Percentiles rank a stretch among this genome's conserved stretches.
Conservation (phyloP, 768 basidiomycete species). For the Lactarius tabidus region DNA sequence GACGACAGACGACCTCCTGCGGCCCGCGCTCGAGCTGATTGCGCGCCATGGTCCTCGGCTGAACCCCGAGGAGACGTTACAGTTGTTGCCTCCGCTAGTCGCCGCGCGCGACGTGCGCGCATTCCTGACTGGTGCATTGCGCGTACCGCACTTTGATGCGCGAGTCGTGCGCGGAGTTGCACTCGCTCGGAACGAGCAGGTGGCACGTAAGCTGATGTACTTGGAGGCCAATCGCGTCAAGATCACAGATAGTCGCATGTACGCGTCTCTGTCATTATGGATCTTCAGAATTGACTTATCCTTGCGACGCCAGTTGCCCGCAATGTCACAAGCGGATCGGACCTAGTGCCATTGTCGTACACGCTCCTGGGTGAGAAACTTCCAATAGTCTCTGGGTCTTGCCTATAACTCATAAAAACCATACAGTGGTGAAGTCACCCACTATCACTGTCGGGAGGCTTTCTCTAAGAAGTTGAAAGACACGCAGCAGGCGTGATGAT, state of each 20-base stretch:
- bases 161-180: constrained; percentile 64
- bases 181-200: constrained; percentile 73
- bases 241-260: constrained; percentile 92
- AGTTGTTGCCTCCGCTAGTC: constrained; percentile 87
- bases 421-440: constrained; percentile 88
- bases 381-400: neutral
- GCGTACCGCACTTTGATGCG: constrained; percentile 65
- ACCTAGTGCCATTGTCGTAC: constrained; percentile 25
- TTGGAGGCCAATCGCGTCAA: constrained; percentile 81
- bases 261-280: constrained; percentile 30
- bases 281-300: neutral
- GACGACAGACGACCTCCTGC: constrained; percentile 53
- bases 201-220: constrained; percentile 66
- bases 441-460: constrained; percentile 90
- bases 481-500: constrained; percentile 23
- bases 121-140: constrained; percentile 70
- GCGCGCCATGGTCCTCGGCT: constrained; percentile 78
- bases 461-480: constrained; percentile 60
- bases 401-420: neutral
- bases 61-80: constrained; percentile 75
- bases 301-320: constrained; percentile 20
- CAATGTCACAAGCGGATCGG: constrained; percentile 28
- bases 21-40: constrained; percentile 85
- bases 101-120: constrained; percentile 72
- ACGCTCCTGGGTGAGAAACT: constrained; percentile 22